phyloP scores from a whole-genome alignment of 441 rosid genomes.

The Mallotus repandus region DNA sequence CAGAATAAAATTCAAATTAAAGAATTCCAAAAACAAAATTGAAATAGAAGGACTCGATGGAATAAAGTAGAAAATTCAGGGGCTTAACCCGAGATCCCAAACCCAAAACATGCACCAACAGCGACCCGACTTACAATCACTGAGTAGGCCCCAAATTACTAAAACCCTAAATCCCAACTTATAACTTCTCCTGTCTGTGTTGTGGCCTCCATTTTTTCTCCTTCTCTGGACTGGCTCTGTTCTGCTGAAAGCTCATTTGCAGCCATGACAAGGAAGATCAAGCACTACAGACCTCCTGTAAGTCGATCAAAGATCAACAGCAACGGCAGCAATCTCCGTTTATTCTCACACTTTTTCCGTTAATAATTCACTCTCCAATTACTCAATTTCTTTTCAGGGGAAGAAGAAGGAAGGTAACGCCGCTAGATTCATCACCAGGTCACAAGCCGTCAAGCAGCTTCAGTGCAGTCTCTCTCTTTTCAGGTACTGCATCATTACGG shows the following conservation, averaged over 20 bases:
- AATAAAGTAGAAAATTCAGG: too few species aligned
- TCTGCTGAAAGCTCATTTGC: conserved; percentile 5
- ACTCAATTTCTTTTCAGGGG: conserved; percentile 44
- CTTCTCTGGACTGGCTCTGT: background rate
- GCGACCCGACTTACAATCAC: background rate
- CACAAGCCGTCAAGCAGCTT: conserved; percentile 75
- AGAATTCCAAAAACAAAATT: too few species aligned
- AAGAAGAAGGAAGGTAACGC: conserved; percentile 95
- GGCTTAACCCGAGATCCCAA: background rate
- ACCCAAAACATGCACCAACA: background rate
- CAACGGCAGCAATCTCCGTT: background rate
- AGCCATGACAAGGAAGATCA: conserved; percentile 49
- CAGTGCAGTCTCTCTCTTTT: conserved; percentile 66
- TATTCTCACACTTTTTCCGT: too few species aligned
- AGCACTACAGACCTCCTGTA: conserved; percentile 90
- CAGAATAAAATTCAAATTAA: too few species aligned
- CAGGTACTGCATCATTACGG: conserved; percentile 42
- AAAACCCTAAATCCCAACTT: conserved; percentile 8
- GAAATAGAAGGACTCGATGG: too few species aligned
- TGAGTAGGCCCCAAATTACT: background rate
- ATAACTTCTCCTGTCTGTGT: too few species aligned
- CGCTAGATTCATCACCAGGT: conserved; percentile 76
- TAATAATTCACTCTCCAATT: background rate
- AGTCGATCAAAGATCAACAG: conserved; percentile 25
- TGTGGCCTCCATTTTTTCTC: background rate